Conservation (phyloP, 176 grass and related monocot genomes). For the Oryza meridionalis region DNA sequence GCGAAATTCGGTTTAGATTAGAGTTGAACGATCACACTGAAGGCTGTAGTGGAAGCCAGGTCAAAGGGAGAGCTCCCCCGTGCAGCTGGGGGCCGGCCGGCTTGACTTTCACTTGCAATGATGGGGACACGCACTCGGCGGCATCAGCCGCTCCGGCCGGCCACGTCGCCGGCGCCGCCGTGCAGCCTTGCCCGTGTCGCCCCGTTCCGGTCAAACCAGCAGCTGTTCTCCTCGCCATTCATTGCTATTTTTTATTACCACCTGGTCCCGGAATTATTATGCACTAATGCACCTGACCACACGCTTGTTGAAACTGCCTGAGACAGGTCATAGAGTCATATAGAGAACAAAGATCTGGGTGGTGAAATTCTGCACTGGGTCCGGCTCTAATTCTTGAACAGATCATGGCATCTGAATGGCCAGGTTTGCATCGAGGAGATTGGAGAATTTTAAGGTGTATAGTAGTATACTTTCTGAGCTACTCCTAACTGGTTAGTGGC, state of each 20-base stretch:
- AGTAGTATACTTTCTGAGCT: background rate
- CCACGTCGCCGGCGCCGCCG: slow-evolving; percentile 11
- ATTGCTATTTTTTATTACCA: background rate
- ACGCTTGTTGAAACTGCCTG: background rate
- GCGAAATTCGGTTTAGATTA: slow-evolving; percentile 9
- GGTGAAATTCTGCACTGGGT: background rate
- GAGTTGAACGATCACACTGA: background rate
- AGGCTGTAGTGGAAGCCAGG: slow-evolving; percentile 45
- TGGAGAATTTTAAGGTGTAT: background rate
- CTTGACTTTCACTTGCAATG: slow-evolving; percentile 12
- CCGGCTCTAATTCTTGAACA: background rate
- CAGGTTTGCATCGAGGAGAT: slow-evolving; percentile 6
- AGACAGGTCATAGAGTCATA: background rate
- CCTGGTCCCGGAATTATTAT: background rate
- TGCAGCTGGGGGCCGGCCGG: background rate
- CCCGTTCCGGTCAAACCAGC: slow-evolving; percentile 14
- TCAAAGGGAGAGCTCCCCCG: slow-evolving; percentile 23
- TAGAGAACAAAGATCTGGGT: background rate
- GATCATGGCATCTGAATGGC: background rate
- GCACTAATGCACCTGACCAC: background rate
- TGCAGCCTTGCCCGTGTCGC: background rate
- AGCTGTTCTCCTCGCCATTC: background rate
- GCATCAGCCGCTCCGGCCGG: slow-evolving; percentile 12
- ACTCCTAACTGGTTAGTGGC: background rate
- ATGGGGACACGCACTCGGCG: slow-evolving; percentile 18